These are phyloP conservation scores for Arthrobotrys megalospora DNA, from an alignment of 2,329 filamentous ascomycete genomes.

Conservation along the genomic window DNA sequence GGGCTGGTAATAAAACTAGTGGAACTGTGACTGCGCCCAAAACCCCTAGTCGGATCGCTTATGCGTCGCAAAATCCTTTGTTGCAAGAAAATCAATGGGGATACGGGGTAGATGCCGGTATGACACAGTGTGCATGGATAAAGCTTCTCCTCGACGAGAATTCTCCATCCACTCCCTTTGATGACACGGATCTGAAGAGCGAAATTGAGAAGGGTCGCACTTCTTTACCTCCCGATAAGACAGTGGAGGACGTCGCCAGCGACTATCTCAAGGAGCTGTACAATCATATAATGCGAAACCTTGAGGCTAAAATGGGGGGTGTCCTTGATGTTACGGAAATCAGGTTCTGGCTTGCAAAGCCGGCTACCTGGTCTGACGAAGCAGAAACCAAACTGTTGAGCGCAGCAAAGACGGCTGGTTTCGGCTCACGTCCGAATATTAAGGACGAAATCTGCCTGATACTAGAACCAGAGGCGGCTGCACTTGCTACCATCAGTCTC, in stretches of 20 bases:
- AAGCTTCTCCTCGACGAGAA: conserved; percentile 14
- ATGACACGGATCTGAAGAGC: conserved; percentile 5
- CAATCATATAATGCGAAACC: conserved; percentile 9
- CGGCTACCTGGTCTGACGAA: conserved; percentile 10
- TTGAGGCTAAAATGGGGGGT: background rate
- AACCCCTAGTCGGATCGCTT: conserved; percentile 15
- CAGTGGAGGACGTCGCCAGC: conserved; percentile 1
- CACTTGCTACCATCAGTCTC: conserved; percentile 8
- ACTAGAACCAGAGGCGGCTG: conserved; percentile 31
- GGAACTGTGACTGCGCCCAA: conserved; percentile 5
- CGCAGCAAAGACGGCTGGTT: conserved; percentile 15
- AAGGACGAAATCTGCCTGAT: conserved; percentile 23
- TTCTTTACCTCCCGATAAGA: background rate
- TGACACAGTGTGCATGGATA: conserved; percentile 11
- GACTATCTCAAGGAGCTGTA: conserved; percentile 18
- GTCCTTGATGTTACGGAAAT: conserved; percentile 3
- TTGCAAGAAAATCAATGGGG: conserved; percentile 16
- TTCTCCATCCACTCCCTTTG: background rate
- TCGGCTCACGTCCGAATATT: conserved; percentile 1
- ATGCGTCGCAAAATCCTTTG: background rate
- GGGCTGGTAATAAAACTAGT: background rate
- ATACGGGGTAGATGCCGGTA: background rate
- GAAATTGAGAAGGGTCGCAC: background rate
- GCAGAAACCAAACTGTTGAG: background rate
- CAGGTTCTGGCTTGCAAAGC: conserved; percentile 17